Conservation (phyloP, 2,329 filamentous ascomycete species). For the Lasiodiplodia gonubiensis region DNA sequence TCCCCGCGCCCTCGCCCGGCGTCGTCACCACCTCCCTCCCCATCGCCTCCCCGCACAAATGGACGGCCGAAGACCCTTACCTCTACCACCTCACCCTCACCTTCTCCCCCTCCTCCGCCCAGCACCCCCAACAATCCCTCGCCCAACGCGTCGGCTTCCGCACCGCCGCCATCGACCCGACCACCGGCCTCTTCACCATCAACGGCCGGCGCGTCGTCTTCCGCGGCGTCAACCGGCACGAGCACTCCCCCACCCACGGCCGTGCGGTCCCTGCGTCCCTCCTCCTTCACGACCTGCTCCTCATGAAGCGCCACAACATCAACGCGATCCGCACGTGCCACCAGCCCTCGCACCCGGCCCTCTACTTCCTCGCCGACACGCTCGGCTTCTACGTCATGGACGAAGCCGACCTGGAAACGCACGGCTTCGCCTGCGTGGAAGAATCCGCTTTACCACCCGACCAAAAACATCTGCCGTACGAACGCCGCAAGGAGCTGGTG, state of each 20-base stretch:
- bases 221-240: not conserved
- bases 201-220: not conserved
- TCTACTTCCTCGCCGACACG: conserved; percentile 68
- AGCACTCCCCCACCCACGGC: not conserved
- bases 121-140: conserved; percentile 49
- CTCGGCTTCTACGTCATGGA: conserved; percentile 71
- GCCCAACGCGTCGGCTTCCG: conserved; percentile 67
- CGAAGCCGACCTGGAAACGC: conserved; percentile 58
- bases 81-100: conserved; percentile 63
- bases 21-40: conserved; percentile 46
- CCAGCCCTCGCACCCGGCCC: conserved; percentile 66
- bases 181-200: not conserved
- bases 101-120: too few relatives aligned
- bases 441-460: too few relatives aligned
- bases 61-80: conserved; percentile 71
- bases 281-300: conserved; percentile 64
- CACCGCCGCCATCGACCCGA: conserved; percentile 41
- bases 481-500: not conserved
- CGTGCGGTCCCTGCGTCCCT: conserved; percentile 57
- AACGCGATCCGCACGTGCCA: conserved; percentile 73
- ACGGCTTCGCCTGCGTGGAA: conserved; percentile 51
- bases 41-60: conserved; percentile 64
- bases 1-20: fast-evolving
- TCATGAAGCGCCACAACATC: conserved; percentile 75
- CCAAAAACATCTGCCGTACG: too few relatives aligned